phyloP scores from a whole-genome alignment of 495 filamentous ascomycete species.

The Talaromyces thailandensis region DNA sequence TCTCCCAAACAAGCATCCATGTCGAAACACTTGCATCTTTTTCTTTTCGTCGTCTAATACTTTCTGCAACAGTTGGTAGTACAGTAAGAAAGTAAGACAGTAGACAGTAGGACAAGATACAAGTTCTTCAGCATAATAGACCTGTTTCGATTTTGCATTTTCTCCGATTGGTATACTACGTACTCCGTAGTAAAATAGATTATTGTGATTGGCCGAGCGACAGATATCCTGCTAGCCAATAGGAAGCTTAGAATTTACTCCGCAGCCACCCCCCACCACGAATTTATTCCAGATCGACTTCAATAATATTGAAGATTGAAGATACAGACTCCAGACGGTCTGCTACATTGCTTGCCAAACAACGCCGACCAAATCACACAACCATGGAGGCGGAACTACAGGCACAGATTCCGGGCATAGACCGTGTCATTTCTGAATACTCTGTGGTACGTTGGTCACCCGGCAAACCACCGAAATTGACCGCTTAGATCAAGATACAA shows the following conservation, averaged over 20 bases:
- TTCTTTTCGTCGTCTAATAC: too few species aligned
- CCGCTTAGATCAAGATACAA: not conserved
- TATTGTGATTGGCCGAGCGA: not conserved
- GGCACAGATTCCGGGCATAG: constrained; percentile 76
- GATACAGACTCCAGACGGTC: not conserved
- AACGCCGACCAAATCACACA: not conserved
- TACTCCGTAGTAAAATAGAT: too few species aligned
- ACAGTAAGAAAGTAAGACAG: too few species aligned
- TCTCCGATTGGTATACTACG: not conserved
- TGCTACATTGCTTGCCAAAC: not conserved
- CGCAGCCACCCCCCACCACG: not conserved
- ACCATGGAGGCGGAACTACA: constrained; percentile 88
- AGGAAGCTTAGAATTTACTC: not conserved
- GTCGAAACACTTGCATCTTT: too few species aligned
- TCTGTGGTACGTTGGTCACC: constrained; percentile 49
- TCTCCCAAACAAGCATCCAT: too few species aligned
- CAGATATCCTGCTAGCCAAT: not conserved
- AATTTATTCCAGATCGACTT: not conserved
- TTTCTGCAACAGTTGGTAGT: too few species aligned
- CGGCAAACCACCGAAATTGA: not conserved
- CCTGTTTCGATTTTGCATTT: not conserved
- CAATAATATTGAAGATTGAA: too few species aligned
- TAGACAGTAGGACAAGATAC: too few species aligned
- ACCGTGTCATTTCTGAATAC: constrained; percentile 86
- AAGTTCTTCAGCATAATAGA: not conserved